phyloP scores from a whole-genome alignment of 116 monocot genomes.

The Trichopus zeylanicus region DNA sequence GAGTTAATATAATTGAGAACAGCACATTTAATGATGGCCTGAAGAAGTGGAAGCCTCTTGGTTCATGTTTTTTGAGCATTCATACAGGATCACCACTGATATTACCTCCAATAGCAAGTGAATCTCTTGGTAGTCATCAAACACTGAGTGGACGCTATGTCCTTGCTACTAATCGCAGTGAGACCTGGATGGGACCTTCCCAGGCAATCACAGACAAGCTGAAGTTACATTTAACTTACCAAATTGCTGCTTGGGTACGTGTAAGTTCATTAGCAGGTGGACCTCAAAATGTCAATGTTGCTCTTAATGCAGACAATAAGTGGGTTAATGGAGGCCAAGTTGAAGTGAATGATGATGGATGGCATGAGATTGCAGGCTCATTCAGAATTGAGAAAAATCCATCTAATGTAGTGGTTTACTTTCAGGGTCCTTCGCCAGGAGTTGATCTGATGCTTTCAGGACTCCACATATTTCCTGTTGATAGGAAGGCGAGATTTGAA shows the following conservation, averaged over 20 bases:
- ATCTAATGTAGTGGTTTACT: slow-evolving; percentile 50
- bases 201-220: slow-evolving; percentile 57
- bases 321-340: slow-evolving; percentile 76
- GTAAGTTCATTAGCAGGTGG: slow-evolving; percentile 31
- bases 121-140: slow-evolving; percentile 22
- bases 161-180: slow-evolving; percentile 32
- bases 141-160: slow-evolving; percentile 38
- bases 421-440: slow-evolving; percentile 67
- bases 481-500: slow-evolving; percentile 53
- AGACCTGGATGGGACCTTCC: slow-evolving; percentile 86
- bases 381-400: slow-evolving; percentile 67
- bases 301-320: slow-evolving; percentile 46
- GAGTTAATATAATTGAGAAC: slow-evolving; percentile 63
- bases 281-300: slow-evolving; percentile 59
- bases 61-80: slow-evolving; percentile 54
- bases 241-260: slow-evolving; percentile 76
- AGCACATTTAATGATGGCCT: slow-evolving; percentile 41
- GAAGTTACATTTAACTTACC: slow-evolving; percentile 63
- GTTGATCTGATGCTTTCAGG: slow-evolving; percentile 71
- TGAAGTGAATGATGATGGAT: slow-evolving; percentile 38
- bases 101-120: slow-evolving; percentile 33
- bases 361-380: slow-evolving; percentile 69
- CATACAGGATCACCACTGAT: slow-evolving; percentile 36
- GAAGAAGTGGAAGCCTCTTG: slow-evolving; percentile 60
- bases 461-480: slow-evolving; percentile 59